Percentiles rank a stretch among this genome's conserved stretches.
phyloP scores from a whole-genome alignment of 2,329 filamentous ascomycete species.

The Pseudopithomyces maydicus region DNA sequence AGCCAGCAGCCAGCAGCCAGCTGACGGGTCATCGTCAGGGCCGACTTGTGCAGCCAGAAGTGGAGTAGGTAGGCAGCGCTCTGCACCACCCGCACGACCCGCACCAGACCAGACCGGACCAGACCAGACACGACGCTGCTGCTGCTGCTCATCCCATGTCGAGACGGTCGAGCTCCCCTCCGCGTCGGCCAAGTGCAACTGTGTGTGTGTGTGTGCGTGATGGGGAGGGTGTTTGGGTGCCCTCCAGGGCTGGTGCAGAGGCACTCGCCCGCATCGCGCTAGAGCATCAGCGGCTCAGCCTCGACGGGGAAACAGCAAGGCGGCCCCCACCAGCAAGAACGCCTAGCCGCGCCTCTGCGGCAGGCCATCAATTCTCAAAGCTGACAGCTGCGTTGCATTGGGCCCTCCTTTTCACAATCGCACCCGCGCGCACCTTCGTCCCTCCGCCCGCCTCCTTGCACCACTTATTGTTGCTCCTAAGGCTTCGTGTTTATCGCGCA shows the following conservation, averaged over 20 bases:
- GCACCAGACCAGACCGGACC: too few relatives aligned
- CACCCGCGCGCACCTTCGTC: neutral
- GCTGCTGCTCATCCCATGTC: too few relatives aligned
- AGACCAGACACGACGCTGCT: too few relatives aligned
- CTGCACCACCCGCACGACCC: too few relatives aligned
- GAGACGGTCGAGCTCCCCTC: too few relatives aligned
- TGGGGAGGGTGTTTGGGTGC: neutral
- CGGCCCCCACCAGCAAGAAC: constrained; percentile 8
- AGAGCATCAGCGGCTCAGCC: constrained; percentile 5
- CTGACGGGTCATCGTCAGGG: too few relatives aligned
- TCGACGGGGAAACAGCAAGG: constrained; percentile 3
- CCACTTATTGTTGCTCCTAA: constrained; percentile 6
- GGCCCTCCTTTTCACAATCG: neutral
- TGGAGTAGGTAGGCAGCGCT: too few relatives aligned
- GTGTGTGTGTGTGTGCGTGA: neutral
- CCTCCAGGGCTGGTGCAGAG: neutral
- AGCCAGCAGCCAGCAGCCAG: too few relatives aligned
- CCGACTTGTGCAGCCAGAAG: too few relatives aligned
- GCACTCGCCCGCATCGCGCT: neutral
- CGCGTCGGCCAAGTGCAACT: too few relatives aligned
- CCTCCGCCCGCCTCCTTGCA: neutral
- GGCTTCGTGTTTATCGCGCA: constrained; percentile 21
- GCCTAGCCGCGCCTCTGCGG: constrained; percentile 5
- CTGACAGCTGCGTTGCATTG: constrained; percentile 3
- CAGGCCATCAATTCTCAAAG: constrained; percentile 1